These are phyloP conservation scores for Barbarea vulgaris DNA, from an alignment of 345 rosid species.

Conservation along the genomic window DNA sequence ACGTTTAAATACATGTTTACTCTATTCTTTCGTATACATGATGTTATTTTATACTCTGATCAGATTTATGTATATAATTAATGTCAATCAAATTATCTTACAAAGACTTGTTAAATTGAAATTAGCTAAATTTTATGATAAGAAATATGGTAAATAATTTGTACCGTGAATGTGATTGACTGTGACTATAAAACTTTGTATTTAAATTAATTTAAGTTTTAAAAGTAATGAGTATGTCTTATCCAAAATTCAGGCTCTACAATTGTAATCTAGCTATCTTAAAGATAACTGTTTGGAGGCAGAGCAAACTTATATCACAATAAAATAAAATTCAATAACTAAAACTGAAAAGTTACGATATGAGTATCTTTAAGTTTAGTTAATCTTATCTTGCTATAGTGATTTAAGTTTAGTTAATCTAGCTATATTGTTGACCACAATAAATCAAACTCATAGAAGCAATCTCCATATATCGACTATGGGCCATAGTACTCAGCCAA, in stretches of 20 bases:
- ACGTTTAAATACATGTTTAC: background rate
- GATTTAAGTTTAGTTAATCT: background rate
- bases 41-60: background rate
- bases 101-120: background rate
- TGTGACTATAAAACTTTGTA: background rate
- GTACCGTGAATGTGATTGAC: background rate
- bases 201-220: background rate
- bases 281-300: background rate
- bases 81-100: background rate
- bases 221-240: background rate
- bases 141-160: background rate
- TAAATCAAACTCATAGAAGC: background rate
- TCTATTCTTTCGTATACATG: background rate
- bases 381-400: no score
- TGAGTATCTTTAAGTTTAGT: background rate
- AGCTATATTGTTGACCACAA: background rate
- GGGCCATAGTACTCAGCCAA: background rate
- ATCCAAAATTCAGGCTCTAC: background rate
- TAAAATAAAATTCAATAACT: background rate
- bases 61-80: background rate
- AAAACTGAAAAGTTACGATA: background rate
- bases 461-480: background rate
- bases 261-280: no score
- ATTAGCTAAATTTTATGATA: background rate
- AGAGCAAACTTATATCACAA: background rate